Percentiles rank a stretch among this genome's conserved stretches.
Evolutionary conservation across 2,329 filamentous ascomycete genomes (phyloP).

Genomic region (Penicillium sp.): DNA sequence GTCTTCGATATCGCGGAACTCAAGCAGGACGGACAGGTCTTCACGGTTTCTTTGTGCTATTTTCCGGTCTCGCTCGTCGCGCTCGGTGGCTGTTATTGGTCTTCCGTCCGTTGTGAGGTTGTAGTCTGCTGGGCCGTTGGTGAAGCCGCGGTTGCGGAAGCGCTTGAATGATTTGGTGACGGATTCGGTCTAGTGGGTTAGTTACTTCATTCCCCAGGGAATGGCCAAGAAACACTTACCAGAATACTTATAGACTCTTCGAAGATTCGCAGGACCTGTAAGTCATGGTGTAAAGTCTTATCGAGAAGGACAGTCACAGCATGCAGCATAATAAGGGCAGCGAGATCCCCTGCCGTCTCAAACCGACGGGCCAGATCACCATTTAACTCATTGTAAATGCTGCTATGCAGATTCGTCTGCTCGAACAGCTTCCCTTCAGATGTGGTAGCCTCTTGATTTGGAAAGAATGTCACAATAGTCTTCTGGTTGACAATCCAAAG

Average conservation of each 20-base stretch:
- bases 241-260: conserved; percentile 61
- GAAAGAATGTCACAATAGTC: conserved; percentile 33
- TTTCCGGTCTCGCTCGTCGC: conserved; percentile 45
- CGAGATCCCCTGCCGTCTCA: conserved; percentile 58
- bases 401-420: conserved; percentile 57
- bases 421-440: conserved; percentile 33
- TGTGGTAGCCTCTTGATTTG: conserved; percentile 32
- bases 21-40: conserved; percentile 58
- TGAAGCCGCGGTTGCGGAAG: conserved; percentile 56
- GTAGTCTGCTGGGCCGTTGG: conserved; percentile 36
- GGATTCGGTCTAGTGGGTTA: conserved; percentile 50
- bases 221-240: conserved; percentile 33
- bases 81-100: conserved; percentile 30
- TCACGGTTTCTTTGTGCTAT: conserved; percentile 56
- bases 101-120: conserved; percentile 28
- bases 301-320: conserved; percentile 60
- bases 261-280: conserved; percentile 61
- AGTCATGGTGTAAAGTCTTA: conserved; percentile 54
- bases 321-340: conserved; percentile 57
- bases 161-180: conserved; percentile 59
- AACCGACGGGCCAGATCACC: conserved; percentile 59
- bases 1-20: conserved; percentile 61
- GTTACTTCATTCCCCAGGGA: not conserved
- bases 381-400: conserved; percentile 62
- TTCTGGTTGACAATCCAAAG: conserved; percentile 42